phyloP scores from a whole-genome alignment of 2,329 filamentous ascomycete species.

The Claviceps spartinae region DNA sequence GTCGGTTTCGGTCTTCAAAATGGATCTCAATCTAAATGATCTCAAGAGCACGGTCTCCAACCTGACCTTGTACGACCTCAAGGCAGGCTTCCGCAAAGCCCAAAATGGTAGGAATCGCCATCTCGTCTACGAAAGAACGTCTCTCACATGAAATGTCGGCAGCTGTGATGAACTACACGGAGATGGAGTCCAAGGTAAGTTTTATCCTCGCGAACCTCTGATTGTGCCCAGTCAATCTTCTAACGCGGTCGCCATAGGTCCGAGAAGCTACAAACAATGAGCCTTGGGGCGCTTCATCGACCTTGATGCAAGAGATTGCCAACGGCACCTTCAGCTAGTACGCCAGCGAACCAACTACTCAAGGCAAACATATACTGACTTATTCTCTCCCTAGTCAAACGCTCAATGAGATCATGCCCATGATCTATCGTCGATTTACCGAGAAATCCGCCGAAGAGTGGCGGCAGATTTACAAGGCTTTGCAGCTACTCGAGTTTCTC shows the following conservation, averaged over 20 bases:
- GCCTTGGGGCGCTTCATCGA: constrained; percentile 80
- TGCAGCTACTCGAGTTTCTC: constrained; percentile 91
- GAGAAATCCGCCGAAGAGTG: constrained; percentile 97
- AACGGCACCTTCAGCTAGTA: constrained; percentile 98
- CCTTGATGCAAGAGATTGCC: constrained; percentile 93
- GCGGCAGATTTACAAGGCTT: constrained; percentile 97
- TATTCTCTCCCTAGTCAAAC: constrained; percentile 51
- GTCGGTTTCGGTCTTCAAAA: constrained; percentile 26
- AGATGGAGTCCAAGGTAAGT: constrained; percentile 63
- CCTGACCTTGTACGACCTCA: constrained; percentile 87
- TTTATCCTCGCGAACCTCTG: constrained; percentile 6
- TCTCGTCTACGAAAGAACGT: background rate
- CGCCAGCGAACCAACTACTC: constrained; percentile 20
- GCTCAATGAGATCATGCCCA: constrained; percentile 98
- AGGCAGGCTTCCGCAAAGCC: constrained; percentile 86
- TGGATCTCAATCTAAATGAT: constrained; percentile 82
- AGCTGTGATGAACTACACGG: constrained; percentile 98
- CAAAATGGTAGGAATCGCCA: constrained; percentile 63
- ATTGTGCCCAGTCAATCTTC: background rate
- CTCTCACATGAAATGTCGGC: constrained; percentile 16
- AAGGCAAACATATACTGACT: background rate
- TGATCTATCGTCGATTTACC: constrained; percentile 98
- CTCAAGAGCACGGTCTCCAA: constrained; percentile 81
- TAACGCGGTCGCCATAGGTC: constrained; percentile 40
- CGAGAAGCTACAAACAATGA: constrained; percentile 98